Conservation (phyloP, 495 filamentous ascomycete genomes). For the Elasticomyces elasticus region DNA sequence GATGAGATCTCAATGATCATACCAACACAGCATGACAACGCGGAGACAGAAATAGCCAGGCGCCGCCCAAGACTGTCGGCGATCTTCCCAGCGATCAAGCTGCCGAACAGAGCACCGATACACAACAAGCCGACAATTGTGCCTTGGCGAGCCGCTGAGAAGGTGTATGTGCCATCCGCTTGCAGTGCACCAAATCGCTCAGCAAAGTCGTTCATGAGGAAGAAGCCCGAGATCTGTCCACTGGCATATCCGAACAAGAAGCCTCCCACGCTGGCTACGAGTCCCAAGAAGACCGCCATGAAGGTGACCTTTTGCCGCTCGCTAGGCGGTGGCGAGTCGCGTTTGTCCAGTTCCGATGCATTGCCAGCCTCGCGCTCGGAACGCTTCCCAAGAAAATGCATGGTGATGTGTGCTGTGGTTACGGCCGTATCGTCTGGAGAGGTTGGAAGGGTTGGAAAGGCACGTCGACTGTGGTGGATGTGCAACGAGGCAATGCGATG, state of each 20-base stretch:
- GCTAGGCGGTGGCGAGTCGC: background rate
- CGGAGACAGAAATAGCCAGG: constrained; percentile 22
- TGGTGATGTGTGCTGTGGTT: background rate
- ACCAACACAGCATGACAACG: constrained; percentile 25
- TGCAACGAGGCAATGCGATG: no score
- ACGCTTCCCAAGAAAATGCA: constrained; percentile 9
- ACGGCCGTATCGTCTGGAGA: background rate
- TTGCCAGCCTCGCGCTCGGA: background rate
- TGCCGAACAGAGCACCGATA: constrained; percentile 30
- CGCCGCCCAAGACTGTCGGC: constrained; percentile 27
- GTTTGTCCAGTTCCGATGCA: constrained; percentile 2
- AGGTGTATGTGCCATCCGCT: constrained; percentile 7
- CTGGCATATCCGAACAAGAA: constrained; percentile 11
- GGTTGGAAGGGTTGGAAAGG: background rate
- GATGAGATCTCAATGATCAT: constrained; percentile 31
- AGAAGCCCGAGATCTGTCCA: constrained; percentile 11
- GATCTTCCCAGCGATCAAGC: constrained; percentile 23
- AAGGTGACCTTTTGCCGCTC: constrained; percentile 4
- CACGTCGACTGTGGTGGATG: no score
- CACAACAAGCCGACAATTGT: constrained; percentile 30
- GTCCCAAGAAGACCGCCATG: constrained; percentile 1
- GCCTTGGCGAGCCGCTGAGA: constrained; percentile 25
- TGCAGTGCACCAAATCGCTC: constrained; percentile 1
- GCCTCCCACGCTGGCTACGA: constrained; percentile 6
- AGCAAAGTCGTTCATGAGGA: constrained; percentile 6